A percentile compares a stretch with the other conserved stretches of the same genome.
These are phyloP conservation scores for Syncephalastrum racemosum DNA, from an alignment of 371 early-diverging fungal species.

Conservation along the genomic window DNA sequence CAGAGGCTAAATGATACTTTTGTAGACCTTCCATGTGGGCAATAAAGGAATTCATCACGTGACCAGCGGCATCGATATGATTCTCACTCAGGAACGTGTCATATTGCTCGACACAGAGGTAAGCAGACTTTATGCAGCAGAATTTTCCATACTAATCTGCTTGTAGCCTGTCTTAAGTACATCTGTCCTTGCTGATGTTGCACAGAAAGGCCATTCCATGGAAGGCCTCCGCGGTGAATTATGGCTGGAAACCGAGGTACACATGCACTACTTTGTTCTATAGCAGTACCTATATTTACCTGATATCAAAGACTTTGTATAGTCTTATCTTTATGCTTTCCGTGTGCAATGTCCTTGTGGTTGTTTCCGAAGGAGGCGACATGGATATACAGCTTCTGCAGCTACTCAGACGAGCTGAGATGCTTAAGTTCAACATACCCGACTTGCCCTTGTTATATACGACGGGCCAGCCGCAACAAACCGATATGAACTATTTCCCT, in stretches of 20 bases:
- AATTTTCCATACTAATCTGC: background rate
- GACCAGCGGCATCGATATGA: slow-evolving; percentile 71
- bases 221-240: slow-evolving; percentile 53
- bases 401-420: slow-evolving; percentile 53
- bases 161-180: slow-evolving; percentile 52
- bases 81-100: slow-evolving; percentile 68
- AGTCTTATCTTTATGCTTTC: slow-evolving; percentile 59
- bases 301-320: slow-evolving; percentile 37
- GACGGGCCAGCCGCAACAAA: slow-evolving; percentile 17
- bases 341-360: slow-evolving; percentile 68
- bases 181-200: slow-evolving; percentile 55
- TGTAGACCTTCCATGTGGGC: too few relatives aligned
- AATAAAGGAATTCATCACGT: slow-evolving; percentile 33
- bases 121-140: background rate
- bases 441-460: slow-evolving; percentile 39
- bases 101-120: slow-evolving; percentile 70
- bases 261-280: background rate
- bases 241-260: slow-evolving; percentile 59
- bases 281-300: background rate
- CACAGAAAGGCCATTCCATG: slow-evolving; percentile 19
- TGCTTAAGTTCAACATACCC: slow-evolving; percentile 48
- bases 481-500: slow-evolving; percentile 39
- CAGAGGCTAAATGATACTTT: too few relatives aligned
- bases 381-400: slow-evolving; percentile 41
- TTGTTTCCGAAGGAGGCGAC: slow-evolving; percentile 58